Evolutionary conservation across 1,284 basidiomycete species (phyloP).

Genomic region (Termitomyces sp.): DNA sequence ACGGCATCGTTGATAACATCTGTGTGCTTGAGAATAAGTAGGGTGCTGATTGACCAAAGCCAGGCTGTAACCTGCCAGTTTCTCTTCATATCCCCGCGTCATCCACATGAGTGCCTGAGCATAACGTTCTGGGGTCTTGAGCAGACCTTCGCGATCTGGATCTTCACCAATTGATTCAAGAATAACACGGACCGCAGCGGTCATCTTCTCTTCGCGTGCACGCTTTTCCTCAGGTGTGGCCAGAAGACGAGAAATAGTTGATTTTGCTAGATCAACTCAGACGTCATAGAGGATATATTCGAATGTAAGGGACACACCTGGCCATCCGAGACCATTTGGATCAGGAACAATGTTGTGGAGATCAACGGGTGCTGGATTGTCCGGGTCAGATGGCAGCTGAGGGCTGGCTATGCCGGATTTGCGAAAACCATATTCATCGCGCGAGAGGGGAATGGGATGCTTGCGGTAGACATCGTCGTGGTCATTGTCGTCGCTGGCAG

Average conservation of each 20-base stretch:
- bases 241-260: constrained; percentile 80
- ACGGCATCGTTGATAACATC: constrained; percentile 99
- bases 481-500: constrained; percentile 5
- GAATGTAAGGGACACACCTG: constrained; percentile 50
- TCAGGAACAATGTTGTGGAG: constrained; percentile 60
- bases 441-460: constrained; percentile 34
- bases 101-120: constrained; percentile 99
- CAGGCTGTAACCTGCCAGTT: constrained; percentile 65
- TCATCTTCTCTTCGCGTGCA: constrained; percentile 74
- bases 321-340: constrained; percentile 90
- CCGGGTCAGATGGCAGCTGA: constrained; percentile 26
- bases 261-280: constrained; percentile 63
- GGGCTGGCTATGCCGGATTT: constrained; percentile 67
- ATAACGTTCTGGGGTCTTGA: constrained; percentile 92
- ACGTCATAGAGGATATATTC: not conserved
- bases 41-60: constrained; percentile 8
- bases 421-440: constrained; percentile 81
- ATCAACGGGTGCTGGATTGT: constrained; percentile 18
- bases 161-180: constrained; percentile 99
- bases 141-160: constrained; percentile 88
- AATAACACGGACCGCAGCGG: constrained; percentile 84
- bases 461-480: constrained; percentile 10
- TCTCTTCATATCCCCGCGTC: constrained; percentile 98
- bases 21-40: constrained; percentile 34
- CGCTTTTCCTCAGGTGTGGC: constrained; percentile 71